A percentile compares a stretch with the other conserved stretches of the same genome.
Conservation (phyloP, 257 asterid species). For the Solanum chiquidenum region DNA sequence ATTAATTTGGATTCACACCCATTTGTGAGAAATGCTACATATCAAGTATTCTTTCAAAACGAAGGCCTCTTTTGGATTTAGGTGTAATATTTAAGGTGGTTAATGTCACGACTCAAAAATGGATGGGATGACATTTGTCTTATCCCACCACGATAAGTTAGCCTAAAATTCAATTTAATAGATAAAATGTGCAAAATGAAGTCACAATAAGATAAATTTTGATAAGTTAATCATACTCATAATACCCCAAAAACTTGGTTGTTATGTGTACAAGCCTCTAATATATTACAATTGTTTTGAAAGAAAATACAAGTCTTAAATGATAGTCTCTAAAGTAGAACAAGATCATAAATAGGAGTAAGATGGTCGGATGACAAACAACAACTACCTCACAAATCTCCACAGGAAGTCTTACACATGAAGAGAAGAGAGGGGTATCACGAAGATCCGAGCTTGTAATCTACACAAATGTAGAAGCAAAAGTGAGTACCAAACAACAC, state of each 20-base stretch:
- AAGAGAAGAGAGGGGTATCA: background rate
- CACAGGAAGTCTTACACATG: no score
- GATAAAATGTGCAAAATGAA: background rate
- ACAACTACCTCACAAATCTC: background rate
- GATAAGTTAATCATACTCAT: no score
- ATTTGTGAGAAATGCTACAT: background rate
- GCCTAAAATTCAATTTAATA: no score
- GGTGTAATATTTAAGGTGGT: background rate
- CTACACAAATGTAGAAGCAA: background rate
- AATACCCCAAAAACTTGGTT: no score
- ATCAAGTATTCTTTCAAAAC: no score
- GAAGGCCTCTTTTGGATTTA: background rate
- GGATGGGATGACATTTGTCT: rapidly evolving
- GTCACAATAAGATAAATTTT: background rate
- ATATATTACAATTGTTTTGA: background rate
- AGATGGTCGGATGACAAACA: background rate
- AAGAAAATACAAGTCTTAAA: background rate
- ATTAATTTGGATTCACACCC: background rate
- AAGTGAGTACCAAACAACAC: background rate
- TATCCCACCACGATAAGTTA: background rate
- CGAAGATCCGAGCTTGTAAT: no score
- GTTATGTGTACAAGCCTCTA: rapidly evolving
- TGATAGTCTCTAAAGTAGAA: no score
- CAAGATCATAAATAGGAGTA: no score
- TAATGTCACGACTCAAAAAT: background rate